Evolutionary conservation across 2,329 filamentous ascomycete species (phyloP).

Genomic region (Phialocephala sp.): DNA sequence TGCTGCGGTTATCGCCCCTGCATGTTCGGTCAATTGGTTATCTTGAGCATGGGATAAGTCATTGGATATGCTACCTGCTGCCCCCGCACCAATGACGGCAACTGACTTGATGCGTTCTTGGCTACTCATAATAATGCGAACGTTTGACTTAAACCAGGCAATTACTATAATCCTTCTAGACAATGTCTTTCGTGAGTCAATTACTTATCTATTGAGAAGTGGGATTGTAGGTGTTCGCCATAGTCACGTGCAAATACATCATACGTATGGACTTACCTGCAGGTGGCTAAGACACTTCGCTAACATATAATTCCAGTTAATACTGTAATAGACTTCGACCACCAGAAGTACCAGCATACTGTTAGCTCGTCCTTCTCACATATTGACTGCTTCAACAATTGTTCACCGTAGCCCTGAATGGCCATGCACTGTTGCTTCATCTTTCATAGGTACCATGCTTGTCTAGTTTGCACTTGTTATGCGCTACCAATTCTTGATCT

Average conservation of each 20-base stretch:
- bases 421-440: too few relatives aligned
- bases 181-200: neutral
- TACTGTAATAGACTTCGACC: neutral
- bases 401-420: too few relatives aligned
- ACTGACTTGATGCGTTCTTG: constrained; percentile 46
- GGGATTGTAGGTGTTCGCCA: neutral
- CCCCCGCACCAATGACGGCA: constrained; percentile 51
- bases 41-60: neutral
- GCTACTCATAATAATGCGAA: neutral
- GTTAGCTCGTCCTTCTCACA: too few relatives aligned
- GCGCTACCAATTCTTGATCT: too few relatives aligned
- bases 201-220: neutral
- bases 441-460: too few relatives aligned
- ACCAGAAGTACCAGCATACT: neutral
- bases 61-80: constrained; percentile 45
- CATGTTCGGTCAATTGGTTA: neutral
- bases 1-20: constrained; percentile 55
- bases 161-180: neutral
- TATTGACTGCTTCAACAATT: too few relatives aligned
- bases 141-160: neutral
- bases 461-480: too few relatives aligned
- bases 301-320: neutral
- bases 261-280: neutral
- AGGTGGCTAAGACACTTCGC: neutral
- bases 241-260: constrained; percentile 6